Conservation (phyloP, 2,329 filamentous ascomycete species). For the Colletotrichum sublineola region DNA sequence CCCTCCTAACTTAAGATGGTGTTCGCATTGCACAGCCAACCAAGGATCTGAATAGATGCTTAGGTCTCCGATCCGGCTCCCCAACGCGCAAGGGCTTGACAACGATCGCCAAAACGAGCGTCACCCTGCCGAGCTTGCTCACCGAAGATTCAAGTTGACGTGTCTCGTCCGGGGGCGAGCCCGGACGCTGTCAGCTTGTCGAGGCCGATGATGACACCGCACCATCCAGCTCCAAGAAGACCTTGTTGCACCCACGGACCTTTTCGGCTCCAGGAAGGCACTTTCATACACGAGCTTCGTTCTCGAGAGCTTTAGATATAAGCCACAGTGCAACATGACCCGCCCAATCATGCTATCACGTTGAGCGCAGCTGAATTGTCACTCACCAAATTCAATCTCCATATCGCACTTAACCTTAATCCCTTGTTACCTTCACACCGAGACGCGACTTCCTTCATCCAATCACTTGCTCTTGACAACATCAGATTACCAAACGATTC, state of each 20-base stretch:
- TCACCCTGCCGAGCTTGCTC: not conserved
- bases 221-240: not conserved
- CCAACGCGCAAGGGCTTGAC: not conserved
- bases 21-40: slow-evolving; percentile 9
- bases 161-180: not conserved
- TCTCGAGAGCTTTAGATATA: no score
- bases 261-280: not conserved
- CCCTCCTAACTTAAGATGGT: not conserved
- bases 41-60: not conserved
- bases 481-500: slow-evolving; percentile 1
- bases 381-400: slow-evolving; percentile 14
- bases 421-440: not conserved
- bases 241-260: not conserved
- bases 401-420: not conserved
- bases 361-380: not conserved
- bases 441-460: not conserved
- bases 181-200: not conserved
- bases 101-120: not conserved
- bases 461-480: not conserved
- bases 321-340: slow-evolving; percentile 2
- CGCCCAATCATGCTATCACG: not conserved
- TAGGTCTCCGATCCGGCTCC: not conserved
- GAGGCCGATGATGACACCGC: no score
- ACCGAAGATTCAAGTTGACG: slow-evolving; percentile 11
- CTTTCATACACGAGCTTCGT: not conserved